phyloP scores from a whole-genome alignment of 176 grass and related monocot genomes.

The Triticum urartu region DNA sequence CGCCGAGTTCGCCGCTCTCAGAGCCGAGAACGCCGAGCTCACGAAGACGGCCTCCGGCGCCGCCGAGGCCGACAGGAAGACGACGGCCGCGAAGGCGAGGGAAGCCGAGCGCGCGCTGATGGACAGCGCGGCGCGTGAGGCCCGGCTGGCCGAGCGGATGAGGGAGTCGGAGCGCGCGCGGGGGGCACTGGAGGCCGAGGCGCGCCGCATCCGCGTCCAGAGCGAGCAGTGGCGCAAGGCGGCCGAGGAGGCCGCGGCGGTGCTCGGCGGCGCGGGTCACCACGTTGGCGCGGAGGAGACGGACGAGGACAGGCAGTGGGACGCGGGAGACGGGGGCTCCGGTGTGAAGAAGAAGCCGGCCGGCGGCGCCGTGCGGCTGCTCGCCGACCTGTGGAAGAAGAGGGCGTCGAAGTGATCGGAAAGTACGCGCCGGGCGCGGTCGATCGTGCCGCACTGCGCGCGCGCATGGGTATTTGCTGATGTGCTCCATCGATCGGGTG shows the following conservation, averaged over 20 bases:
- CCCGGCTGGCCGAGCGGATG: constrained; percentile 45
- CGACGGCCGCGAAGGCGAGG: constrained; percentile 13
- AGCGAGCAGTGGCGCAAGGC: constrained; percentile 92
- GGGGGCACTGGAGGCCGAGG: constrained; percentile 54
- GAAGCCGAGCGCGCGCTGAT: constrained; percentile 41
- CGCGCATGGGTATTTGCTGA: not conserved
- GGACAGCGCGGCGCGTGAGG: constrained; percentile 48
- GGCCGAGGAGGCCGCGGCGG: constrained; percentile 64
- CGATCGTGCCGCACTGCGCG: not conserved
- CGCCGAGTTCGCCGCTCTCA: constrained; percentile 40
- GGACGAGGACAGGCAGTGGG: not conserved
- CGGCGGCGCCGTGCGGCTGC: constrained; percentile 47
- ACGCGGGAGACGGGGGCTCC: constrained; percentile 23
- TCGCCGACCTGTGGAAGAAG: constrained; percentile 91
- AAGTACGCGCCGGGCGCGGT: not conserved
- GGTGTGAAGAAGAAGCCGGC: constrained; percentile 35
- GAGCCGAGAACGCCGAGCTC: constrained; percentile 51
- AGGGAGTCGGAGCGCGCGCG: constrained; percentile 38
- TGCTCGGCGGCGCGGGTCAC: constrained; percentile 30
- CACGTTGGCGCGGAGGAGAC: not conserved
- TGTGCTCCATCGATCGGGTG: not conserved
- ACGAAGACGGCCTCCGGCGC: constrained; percentile 27
- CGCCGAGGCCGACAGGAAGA: not conserved
- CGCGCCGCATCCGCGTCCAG: constrained; percentile 56
- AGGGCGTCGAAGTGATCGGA: constrained; percentile 43